Evolutionary conservation across 2,329 filamentous ascomycete genomes (phyloP).

Genomic region (Aspergillus quadrilineatus): DNA sequence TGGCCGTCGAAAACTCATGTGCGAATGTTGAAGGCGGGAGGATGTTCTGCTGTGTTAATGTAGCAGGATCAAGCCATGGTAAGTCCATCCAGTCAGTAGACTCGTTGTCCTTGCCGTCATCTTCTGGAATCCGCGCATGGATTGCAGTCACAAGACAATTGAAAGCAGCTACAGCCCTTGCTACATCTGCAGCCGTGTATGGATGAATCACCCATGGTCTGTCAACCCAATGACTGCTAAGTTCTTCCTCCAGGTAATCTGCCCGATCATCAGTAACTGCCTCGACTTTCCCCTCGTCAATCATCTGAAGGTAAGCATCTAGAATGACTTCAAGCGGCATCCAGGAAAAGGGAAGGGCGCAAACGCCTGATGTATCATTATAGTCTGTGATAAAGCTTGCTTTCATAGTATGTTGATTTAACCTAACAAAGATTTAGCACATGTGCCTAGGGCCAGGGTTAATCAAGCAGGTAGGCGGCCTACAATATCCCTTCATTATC

Average conservation of each 20-base stretch:
- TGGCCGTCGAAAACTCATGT: slow-evolving; percentile 1
- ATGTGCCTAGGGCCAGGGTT: background rate
- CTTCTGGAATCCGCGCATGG: background rate
- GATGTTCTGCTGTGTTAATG: background rate
- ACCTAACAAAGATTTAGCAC: background rate
- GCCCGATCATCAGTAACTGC: background rate
- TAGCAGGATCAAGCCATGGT: slow-evolving; percentile 1
- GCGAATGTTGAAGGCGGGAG: slow-evolving; percentile 3
- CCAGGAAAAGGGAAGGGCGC: background rate
- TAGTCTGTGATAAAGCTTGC: slow-evolving; percentile 3
- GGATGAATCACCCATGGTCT: background rate
- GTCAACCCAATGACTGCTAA: too few species aligned
- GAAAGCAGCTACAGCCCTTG: background rate
- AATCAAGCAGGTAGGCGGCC: background rate
- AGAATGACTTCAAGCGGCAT: slow-evolving; percentile 11
- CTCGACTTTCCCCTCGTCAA: slow-evolving; percentile 11
- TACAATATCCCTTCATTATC: background rate
- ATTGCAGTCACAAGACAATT: slow-evolving; percentile 1
- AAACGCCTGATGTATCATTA: background rate
- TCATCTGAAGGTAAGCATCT: slow-evolving; percentile 8
- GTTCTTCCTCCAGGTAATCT: too few species aligned
- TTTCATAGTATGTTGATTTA: background rate
- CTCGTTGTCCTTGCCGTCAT: background rate
- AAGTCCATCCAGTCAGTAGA: background rate
- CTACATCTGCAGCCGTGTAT: background rate